Evolutionary conservation across 306 rosid genomes (phyloP).

Genomic region (Mimosa pudica): DNA sequence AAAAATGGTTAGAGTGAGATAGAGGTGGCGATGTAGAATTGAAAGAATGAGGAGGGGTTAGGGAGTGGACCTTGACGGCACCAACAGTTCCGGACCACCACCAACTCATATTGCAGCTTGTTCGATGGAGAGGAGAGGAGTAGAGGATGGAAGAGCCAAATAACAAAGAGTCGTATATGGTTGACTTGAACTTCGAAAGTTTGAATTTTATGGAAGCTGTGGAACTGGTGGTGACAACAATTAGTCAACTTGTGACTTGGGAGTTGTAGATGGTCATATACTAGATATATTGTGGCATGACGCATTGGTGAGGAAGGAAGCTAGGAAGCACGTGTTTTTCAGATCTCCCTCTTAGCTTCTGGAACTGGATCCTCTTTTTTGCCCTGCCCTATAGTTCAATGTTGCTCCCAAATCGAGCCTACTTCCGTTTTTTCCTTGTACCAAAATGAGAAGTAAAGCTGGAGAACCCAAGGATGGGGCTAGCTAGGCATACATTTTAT

Average conservation of each 20-base stretch:
- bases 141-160: not conserved
- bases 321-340: not conserved
- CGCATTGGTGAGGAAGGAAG: not conserved
- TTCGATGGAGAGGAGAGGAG: not conserved
- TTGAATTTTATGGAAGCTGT: not conserved
- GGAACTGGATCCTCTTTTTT: not conserved
- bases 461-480: not conserved
- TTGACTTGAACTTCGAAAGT: too few relatives aligned
- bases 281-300: not conserved
- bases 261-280: not conserved
- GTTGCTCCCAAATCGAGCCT: not conserved
- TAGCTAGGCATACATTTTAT: not conserved
- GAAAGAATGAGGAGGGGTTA: not conserved
- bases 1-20: not conserved
- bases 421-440: not conserved
- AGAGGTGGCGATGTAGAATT: not conserved
- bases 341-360: not conserved
- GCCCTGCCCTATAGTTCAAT: not conserved
- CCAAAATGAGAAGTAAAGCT: not conserved
- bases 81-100: conserved; percentile 53
- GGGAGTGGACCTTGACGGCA: conserved; percentile 39
- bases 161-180: not conserved
- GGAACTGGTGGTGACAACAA: not conserved
- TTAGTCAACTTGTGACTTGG: not conserved
- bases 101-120: conserved; percentile 43